A percentile compares a stretch with the other conserved stretches of the same genome.
phyloP scores from a whole-genome alignment of 495 filamentous ascomycete genomes.

The Trichocladium uniseriatum region DNA sequence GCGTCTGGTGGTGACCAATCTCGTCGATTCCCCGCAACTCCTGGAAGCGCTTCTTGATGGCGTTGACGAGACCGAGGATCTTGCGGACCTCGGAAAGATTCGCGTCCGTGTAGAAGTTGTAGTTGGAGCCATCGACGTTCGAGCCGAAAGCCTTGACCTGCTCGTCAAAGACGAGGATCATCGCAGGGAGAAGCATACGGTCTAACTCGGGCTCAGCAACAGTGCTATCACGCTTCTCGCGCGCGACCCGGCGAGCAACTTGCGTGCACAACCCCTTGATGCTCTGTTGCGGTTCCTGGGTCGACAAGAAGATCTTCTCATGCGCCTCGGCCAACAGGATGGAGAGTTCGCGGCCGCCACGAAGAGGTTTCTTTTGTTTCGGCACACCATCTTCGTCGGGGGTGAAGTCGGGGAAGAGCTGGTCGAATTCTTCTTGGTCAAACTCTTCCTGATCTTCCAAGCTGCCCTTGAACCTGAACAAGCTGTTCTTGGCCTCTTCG shows the following conservation, averaged over 20 bases:
- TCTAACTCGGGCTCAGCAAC: constrained; percentile 32
- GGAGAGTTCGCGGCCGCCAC: constrained; percentile 35
- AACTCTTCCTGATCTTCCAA: constrained; percentile 63
- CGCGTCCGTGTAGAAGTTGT: constrained; percentile 82
- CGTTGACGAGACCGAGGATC: constrained; percentile 54
- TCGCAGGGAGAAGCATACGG: constrained; percentile 50
- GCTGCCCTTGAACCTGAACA: constrained; percentile 74
- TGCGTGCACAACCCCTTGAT: constrained; percentile 31
- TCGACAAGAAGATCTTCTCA: constrained; percentile 39
- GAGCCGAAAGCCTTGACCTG: constrained; percentile 45
- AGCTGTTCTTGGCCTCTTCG: constrained; percentile 56
- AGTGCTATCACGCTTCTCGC: constrained; percentile 14
- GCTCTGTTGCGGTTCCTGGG: constrained; percentile 24
- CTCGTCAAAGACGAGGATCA: constrained; percentile 54
- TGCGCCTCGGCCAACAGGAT: constrained; percentile 38
- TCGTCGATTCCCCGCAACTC: constrained; percentile 55
- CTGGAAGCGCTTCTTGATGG: constrained; percentile 57
- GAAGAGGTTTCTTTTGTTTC: constrained; percentile 12
- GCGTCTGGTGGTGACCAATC: constrained; percentile 47
- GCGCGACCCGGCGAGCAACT: constrained; percentile 27
- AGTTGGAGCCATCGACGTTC: constrained; percentile 32
- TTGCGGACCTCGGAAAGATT: constrained; percentile 67
- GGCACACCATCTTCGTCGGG: constrained; percentile 17
- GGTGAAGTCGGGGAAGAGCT: constrained; percentile 74
- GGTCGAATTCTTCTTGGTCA: constrained; percentile 65